Conservation (phyloP, 2,329 filamentous ascomycete species). For the Ophiosphaerella narmari region DNA sequence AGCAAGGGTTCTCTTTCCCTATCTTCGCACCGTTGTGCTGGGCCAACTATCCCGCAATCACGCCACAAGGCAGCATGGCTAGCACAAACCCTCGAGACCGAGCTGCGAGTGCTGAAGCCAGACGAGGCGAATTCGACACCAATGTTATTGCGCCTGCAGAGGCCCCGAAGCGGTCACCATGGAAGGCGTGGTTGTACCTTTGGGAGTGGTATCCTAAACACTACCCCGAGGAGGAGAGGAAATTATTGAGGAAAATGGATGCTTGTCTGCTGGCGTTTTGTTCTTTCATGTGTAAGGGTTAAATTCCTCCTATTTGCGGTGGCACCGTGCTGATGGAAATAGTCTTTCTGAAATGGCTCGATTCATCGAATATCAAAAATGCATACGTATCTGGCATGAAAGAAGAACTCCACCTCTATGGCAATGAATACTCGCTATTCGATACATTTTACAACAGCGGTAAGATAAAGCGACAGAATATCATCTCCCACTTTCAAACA, state of each 20-base stretch:
- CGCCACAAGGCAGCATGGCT: slow-evolving; percentile 11
- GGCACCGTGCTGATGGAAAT: background rate
- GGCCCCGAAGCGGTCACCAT: slow-evolving; percentile 43
- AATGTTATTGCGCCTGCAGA: slow-evolving; percentile 40
- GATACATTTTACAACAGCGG: slow-evolving; percentile 51
- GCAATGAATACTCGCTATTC: slow-evolving; percentile 61
- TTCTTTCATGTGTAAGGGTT: slow-evolving; percentile 43
- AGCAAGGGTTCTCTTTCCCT: slow-evolving; percentile 6
- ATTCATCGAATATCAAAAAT: slow-evolving; percentile 52
- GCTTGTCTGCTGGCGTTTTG: slow-evolving; percentile 44
- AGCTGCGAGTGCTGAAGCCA: slow-evolving; percentile 20
- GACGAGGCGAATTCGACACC: slow-evolving; percentile 28
- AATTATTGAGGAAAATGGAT: slow-evolving; percentile 42
- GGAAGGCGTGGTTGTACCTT: slow-evolving; percentile 46
- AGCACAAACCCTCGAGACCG: slow-evolving; percentile 29
- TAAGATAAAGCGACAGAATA: slow-evolving; percentile 31
- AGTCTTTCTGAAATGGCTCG: slow-evolving; percentile 48
- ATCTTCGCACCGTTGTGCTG: slow-evolving; percentile 7
- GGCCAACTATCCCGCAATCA: slow-evolving; percentile 1
- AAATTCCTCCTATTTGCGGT: background rate
- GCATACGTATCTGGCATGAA: slow-evolving; percentile 47
- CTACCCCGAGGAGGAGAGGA: slow-evolving; percentile 42
- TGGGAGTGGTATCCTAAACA: slow-evolving; percentile 47
- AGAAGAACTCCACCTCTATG: slow-evolving; percentile 44
- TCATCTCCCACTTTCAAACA: slow-evolving; percentile 11